Evolutionary conservation across 768 basidiomycete genomes (phyloP).

Genomic region (Lactifluus volemus): DNA sequence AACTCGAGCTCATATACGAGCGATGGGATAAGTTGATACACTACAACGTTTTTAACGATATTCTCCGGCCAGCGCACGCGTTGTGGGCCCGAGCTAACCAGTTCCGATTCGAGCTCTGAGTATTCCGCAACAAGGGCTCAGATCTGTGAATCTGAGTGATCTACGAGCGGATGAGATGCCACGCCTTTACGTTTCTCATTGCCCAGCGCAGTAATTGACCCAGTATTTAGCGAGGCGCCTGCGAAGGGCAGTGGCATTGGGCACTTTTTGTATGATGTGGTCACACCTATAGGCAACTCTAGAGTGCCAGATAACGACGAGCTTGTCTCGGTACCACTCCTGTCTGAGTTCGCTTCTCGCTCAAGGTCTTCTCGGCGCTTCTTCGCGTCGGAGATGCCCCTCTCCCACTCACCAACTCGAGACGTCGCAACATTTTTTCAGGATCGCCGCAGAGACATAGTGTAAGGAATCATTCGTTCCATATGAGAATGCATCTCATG

Average conservation of each 20-base stretch:
- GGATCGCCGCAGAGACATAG: constrained; percentile 33
- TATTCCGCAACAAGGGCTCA: constrained; percentile 66
- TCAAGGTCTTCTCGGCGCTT: constrained; percentile 35
- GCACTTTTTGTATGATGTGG: constrained; percentile 40
- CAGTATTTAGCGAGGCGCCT: constrained; percentile 37
- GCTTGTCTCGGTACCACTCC: constrained; percentile 5
- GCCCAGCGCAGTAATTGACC: not conserved
- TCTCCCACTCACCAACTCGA: constrained; percentile 57
- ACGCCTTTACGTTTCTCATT: constrained; percentile 17
- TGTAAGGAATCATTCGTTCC: constrained; percentile 81
- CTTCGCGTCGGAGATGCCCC: constrained; percentile 45
- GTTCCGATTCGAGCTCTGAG: constrained; percentile 65
- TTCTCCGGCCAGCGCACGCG: constrained; percentile 78
- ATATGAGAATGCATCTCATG: constrained; percentile 96
- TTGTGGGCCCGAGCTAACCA: constrained; percentile 61
- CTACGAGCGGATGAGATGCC: constrained; percentile 40
- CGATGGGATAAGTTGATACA: constrained; percentile 84
- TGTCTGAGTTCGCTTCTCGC: constrained; percentile 23
- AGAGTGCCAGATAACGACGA: constrained; percentile 34
- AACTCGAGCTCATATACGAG: constrained; percentile 97
- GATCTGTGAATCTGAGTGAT: constrained; percentile 61
- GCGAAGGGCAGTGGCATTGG: constrained; percentile 44
- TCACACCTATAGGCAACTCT: constrained; percentile 29
- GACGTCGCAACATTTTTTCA: constrained; percentile 35
- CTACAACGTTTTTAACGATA: constrained; percentile 70